Evolutionary conservation across 306 rosid genomes (phyloP), one percentile per base, ranked within the genome.

Genomic region (Vachellia collinsii): DNA sequence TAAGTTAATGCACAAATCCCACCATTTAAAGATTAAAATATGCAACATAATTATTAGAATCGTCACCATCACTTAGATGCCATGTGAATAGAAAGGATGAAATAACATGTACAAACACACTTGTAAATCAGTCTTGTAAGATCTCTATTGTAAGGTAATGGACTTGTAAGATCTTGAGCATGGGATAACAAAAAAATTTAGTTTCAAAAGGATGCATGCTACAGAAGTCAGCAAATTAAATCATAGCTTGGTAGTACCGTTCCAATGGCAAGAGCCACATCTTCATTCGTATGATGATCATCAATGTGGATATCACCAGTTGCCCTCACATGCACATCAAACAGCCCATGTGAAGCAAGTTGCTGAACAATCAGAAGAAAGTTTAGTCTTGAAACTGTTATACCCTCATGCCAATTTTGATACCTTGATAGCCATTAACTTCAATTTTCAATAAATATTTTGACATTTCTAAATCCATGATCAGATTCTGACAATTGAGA

Each of bases 291-390:
- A 8, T 44, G 74, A 70, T 70, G 74, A 70, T 70, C 74, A 70
- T 70, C 74, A 44, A 70, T 70, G 39, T 70, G 56, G 56, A 23
- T 70, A 34, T 70, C 74, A 70, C 56, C 74, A 44, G 74, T 43
- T 44, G 74, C 54, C 39, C 56, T 44, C 56, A 70, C 54, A 29
- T 70, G 74, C 74, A 70, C 56, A 70, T 70, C 74, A 8, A 70
- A 70, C 74, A 70, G 56, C 74, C 74, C 74, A 22, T 70, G 74
- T 6, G 74, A 70, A 43, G 56, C 39, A 70, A 70, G 56, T 70
- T 70, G 74, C 74, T 70, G 56, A 44, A 70, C n/a, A 70, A 70
- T 43, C 20, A 70, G 56, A 70, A 44, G 37, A 48, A 44, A 70
- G 56, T 44, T 44, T 22, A 44, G 50, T 70, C 44, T 70, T 39